These are phyloP conservation scores for Cryptococcus floricola DNA, from an alignment of 1,284 basidiomycete species.

Conservation along the genomic window DNA sequence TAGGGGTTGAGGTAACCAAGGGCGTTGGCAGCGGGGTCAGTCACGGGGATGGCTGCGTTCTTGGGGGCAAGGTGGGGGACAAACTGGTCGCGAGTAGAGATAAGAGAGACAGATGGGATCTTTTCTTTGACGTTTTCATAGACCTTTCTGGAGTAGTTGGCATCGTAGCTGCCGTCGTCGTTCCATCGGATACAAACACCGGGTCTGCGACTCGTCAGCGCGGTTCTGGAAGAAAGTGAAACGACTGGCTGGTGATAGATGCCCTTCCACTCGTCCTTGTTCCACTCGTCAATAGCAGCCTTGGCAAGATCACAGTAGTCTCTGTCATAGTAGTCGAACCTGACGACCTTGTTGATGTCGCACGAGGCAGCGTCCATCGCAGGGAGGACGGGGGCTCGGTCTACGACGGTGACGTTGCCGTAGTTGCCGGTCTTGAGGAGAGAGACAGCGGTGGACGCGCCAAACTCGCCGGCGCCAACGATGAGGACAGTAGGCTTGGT, in stretches of 20 bases:
- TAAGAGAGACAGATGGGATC: slow-evolving; percentile 8
- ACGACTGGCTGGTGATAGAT: slow-evolving; percentile 66
- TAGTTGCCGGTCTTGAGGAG: slow-evolving; percentile 65
- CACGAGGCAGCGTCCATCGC: slow-evolving; percentile 75
- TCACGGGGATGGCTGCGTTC: neutral
- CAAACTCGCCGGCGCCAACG: slow-evolving; percentile 81
- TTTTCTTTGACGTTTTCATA: slow-evolving; percentile 8
- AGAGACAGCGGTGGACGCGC: slow-evolving; percentile 75
- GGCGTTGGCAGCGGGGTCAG: neutral
- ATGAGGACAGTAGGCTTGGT: slow-evolving; percentile 56
- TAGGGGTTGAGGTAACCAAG: slow-evolving; percentile 66
- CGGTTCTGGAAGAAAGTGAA: neutral
- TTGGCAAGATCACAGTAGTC: slow-evolving; percentile 65
- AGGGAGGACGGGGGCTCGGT: slow-evolving; percentile 62
- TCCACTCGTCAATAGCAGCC: slow-evolving; percentile 70
- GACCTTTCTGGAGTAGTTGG: neutral
- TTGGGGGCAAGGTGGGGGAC: slow-evolving; percentile 5
- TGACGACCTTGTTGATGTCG: slow-evolving; percentile 74
- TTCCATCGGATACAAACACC: slow-evolving; percentile 14
- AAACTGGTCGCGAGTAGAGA: slow-evolving; percentile 11
- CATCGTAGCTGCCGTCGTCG: neutral
- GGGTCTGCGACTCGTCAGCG: slow-evolving; percentile 5
- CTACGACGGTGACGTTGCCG: slow-evolving; percentile 63
- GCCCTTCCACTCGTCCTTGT: slow-evolving; percentile 60
- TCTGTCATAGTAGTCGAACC: slow-evolving; percentile 45